Base-by-base conservation (phyloP, 805 yeast species). In the Sugiyamaella marilandica region DNA sequence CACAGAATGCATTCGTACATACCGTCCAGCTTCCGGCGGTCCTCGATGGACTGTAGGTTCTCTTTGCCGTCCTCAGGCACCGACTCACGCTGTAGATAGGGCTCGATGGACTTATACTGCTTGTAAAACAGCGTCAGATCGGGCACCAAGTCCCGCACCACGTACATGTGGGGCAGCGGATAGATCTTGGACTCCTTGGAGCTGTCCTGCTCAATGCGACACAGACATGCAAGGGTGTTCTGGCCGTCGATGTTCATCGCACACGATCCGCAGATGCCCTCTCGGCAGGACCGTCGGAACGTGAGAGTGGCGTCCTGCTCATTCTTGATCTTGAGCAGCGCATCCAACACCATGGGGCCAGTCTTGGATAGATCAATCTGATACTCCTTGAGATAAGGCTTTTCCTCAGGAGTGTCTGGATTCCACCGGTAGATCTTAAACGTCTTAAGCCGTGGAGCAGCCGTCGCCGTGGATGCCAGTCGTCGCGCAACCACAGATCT, bases 241-340 rank as follows among this genome's bases (percentile, higher is more conserved):
- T 86, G 80, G 62, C 99, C 99, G 60, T 95, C 96, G 71, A 94
- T 94, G 79, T 94, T 94, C 99, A 94, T 94, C 62, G 99, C 99
- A 78, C 99, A 94, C 5, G 98, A 92, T 52, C 99, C 99, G 78
- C 99, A 94, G 62, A 94, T 94, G 65, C 99, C 99, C 76, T 94
- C 99, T 77, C 99, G 89, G 77, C 99, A 94, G 43, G 97, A 90
- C 74, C 99, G 85, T 77, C 99, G 85, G 74, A 94, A 87, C 4
- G 99, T 94, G 69, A 94, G 81, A 32, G 97, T 87, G 45, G 97
- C 73, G 71, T 94, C 99, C 73, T 89, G 95, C 74, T 94, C 99
- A 72, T 92, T 90, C 74, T 94, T 94, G 73, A 94, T 90, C 74
- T 91, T 91, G 61, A 94, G 72, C 55, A 94, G 73, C 26, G 98